Evolutionary conservation across 129 eudicot species (phyloP).

Genomic region (Erigeron canadensis): DNA sequence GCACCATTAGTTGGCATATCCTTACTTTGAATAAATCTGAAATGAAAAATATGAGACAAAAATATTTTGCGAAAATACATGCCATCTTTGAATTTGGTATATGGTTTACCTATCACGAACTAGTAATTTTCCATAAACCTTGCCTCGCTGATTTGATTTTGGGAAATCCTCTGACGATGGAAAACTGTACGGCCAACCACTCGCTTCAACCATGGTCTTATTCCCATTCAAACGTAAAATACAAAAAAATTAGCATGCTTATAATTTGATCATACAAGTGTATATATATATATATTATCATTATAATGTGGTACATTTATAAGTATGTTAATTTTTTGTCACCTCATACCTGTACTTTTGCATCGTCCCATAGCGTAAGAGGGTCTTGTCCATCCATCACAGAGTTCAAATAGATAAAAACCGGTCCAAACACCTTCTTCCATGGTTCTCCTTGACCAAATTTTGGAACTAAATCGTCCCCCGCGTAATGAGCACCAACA

Average conservation of each 20-base stretch:
- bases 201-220: slow-evolving; percentile 63
- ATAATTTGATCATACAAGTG: not conserved
- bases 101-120: slow-evolving; percentile 65
- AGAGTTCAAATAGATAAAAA: slow-evolving; percentile 75
- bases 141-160: slow-evolving; percentile 62
- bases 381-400: slow-evolving; percentile 46
- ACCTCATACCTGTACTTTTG: slow-evolving; percentile 64
- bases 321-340: not conserved
- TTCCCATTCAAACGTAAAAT: not conserved
- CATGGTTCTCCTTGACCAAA: slow-evolving; percentile 79
- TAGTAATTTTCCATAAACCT: slow-evolving; percentile 59
- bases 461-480: slow-evolving; percentile 70
- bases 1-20: slow-evolving; percentile 68
- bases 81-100: not conserved
- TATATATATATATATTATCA: not conserved
- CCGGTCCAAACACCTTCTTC: slow-evolving; percentile 93
- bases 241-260: not conserved
- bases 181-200: slow-evolving; percentile 85
- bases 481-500: slow-evolving; percentile 85
- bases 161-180: slow-evolving; percentile 78
- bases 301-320: not conserved
- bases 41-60: not conserved
- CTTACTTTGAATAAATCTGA: slow-evolving; percentile 44
- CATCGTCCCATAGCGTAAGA: slow-evolving; percentile 82
- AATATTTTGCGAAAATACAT: not conserved